A percentile compares a stretch with the other conserved stretches of the same genome.
These are phyloP conservation scores for Agrocybe praecox DNA, from an alignment of 768 basidiomycete genomes.

Conservation along the genomic window DNA sequence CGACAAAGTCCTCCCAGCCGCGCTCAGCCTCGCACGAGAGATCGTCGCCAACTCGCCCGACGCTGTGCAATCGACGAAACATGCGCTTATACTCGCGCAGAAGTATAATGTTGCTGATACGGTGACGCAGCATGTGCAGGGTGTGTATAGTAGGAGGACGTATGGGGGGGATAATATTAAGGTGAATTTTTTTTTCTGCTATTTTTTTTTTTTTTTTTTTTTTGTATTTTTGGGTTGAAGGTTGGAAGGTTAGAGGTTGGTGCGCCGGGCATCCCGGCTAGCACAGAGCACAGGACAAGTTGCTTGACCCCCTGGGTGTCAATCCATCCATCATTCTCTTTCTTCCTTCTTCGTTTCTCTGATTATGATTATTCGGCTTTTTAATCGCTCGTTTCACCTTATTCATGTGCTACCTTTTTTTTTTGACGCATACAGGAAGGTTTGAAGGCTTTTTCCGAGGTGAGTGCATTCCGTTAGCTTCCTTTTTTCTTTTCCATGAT, in stretches of 20 bases:
- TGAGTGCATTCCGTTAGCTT: slow-evolving; percentile 30
- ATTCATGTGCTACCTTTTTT: slow-evolving; percentile 1
- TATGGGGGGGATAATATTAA: slow-evolving; percentile 72
- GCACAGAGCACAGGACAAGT: too few species aligned
- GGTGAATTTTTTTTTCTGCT: slow-evolving; percentile 16
- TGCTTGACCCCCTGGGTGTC: too few species aligned
- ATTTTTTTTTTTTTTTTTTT: not conserved
- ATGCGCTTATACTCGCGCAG: slow-evolving; percentile 61
- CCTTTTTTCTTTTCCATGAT: not conserved
- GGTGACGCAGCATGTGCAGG: slow-evolving; percentile 46
- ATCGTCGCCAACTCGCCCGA: slow-evolving; percentile 76
- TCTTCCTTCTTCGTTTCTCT: too few species aligned
- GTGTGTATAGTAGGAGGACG: slow-evolving; percentile 50
- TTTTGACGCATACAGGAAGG: slow-evolving; percentile 57
- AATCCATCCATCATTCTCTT: too few species aligned
- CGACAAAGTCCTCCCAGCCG: slow-evolving; percentile 56
- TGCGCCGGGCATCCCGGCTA: too few species aligned
- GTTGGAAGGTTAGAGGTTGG: too few species aligned
- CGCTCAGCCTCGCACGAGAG: slow-evolving; percentile 60
- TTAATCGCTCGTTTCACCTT: not conserved
- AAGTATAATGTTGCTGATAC: slow-evolving; percentile 51
- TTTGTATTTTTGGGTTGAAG: too few species aligned
- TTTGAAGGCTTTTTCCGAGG: slow-evolving; percentile 67
- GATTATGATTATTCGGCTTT: too few species aligned
- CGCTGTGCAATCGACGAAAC: slow-evolving; percentile 75